phyloP scores from a whole-genome alignment of 129 eudicot species.

The Flaveria robusta region DNA sequence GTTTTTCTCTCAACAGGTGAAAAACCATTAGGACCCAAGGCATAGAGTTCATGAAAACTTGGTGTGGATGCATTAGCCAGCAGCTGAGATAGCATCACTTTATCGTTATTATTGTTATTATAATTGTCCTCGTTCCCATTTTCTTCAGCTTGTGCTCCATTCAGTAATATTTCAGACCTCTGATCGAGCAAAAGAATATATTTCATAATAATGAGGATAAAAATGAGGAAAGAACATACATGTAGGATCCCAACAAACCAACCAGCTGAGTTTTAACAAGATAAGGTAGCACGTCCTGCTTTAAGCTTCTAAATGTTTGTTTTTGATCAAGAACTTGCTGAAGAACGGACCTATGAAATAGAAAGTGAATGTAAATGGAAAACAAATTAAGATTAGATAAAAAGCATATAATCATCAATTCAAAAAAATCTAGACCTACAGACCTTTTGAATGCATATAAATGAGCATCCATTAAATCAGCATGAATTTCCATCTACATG shows the following conservation, averaged over 20 bases:
- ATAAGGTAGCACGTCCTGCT: slow-evolving; percentile 88
- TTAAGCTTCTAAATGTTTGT: slow-evolving; percentile 73
- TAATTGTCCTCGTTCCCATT: slow-evolving; percentile 60
- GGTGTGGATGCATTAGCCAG: slow-evolving; percentile 86
- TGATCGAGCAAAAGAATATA: slow-evolving; percentile 34
- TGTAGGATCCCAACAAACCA: slow-evolving; percentile 33
- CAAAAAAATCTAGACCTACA: slow-evolving; percentile 35
- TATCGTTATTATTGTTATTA: slow-evolving; percentile 32
- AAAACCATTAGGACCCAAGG: slow-evolving; percentile 62
- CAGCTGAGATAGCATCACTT: slow-evolving; percentile 79
- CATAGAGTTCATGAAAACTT: slow-evolving; percentile 81
- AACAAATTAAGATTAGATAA: slow-evolving; percentile 5
- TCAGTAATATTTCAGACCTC: slow-evolving; percentile 67
- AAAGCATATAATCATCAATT: neutral
- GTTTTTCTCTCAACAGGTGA: slow-evolving; percentile 57
- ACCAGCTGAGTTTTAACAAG: slow-evolving; percentile 93
- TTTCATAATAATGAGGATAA: neutral
- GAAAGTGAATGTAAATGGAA: neutral
- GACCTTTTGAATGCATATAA: slow-evolving; percentile 96
- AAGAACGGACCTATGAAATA: slow-evolving; percentile 62
- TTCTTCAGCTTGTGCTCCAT: slow-evolving; percentile 65
- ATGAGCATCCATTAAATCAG: slow-evolving; percentile 97
- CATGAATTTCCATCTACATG: slow-evolving; percentile 83
- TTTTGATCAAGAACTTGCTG: slow-evolving; percentile 81
- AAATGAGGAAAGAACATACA: neutral